Evolutionary conservation across 2,329 filamentous ascomycete genomes (phyloP).

Genomic region (Domatiomyces globalis): DNA sequence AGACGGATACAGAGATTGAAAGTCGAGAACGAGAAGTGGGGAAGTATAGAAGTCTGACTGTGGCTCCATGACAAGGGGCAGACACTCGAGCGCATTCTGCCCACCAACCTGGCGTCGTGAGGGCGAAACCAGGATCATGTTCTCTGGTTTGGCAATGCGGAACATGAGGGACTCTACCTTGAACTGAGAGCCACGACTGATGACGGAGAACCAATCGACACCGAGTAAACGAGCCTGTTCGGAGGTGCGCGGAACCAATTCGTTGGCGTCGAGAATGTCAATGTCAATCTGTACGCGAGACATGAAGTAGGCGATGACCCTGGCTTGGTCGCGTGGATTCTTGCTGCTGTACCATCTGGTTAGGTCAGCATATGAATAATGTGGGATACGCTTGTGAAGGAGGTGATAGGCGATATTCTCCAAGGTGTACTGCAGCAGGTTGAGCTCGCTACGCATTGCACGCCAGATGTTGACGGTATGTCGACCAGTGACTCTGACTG

Average conservation of each 20-base stretch:
- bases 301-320: slow-evolving; percentile 64
- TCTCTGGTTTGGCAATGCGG: slow-evolving; percentile 91
- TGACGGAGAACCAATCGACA: slow-evolving; percentile 93
- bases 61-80: slow-evolving; percentile 94
- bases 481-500: slow-evolving; percentile 78
- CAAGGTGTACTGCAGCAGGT: slow-evolving; percentile 85
- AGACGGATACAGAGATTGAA: slow-evolving; percentile 90
- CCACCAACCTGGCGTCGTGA: slow-evolving; percentile 81
- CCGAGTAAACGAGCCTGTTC: slow-evolving; percentile 88
- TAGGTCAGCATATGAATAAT: slow-evolving; percentile 66
- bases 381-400: slow-evolving; percentile 72
- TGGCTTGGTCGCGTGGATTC: slow-evolving; percentile 54
- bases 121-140: slow-evolving; percentile 78
- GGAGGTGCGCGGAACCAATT: slow-evolving; percentile 74
- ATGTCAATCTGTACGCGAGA: slow-evolving; percentile 65
- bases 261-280: slow-evolving; percentile 83
- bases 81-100: slow-evolving; percentile 86
- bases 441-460: slow-evolving; percentile 85
- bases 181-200: slow-evolving; percentile 88
- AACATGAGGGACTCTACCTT: slow-evolving; percentile 99
- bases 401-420: slow-evolving; percentile 91
- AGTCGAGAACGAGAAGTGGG: slow-evolving; percentile 81
- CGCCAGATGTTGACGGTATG: slow-evolving; percentile 97
- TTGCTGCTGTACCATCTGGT: slow-evolving; percentile 67
- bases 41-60: slow-evolving; percentile 88